Evolutionary conservation across 345 rosid genomes (phyloP).

Genomic region (Citrus australasica): DNA sequence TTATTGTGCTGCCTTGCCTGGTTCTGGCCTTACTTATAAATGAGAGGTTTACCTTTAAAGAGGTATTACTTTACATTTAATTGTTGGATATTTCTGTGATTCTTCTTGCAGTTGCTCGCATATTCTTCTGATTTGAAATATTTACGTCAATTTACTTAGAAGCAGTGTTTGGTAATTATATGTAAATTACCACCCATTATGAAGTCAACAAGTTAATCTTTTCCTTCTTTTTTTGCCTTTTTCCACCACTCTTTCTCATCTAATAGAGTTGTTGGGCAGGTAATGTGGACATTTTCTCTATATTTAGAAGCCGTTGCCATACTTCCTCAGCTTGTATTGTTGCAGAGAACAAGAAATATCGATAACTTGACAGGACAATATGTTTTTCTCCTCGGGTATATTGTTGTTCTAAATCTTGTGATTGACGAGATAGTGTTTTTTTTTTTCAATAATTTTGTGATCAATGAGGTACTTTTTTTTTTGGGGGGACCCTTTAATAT

Average conservation of each 20-base stretch:
- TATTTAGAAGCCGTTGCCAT: constrained; percentile 80
- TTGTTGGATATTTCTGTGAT: neutral
- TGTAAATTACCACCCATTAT: neutral
- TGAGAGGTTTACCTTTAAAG: constrained; percentile 52
- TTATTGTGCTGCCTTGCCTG: constrained; percentile 59
- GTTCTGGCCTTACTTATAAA: constrained; percentile 63
- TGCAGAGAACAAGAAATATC: constrained; percentile 75
- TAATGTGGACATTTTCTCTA: constrained; percentile 68
- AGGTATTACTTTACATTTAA: constrained; percentile 36
- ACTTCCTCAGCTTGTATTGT: constrained; percentile 72
- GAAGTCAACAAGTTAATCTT: neutral
- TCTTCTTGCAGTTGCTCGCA: neutral
- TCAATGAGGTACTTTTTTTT: neutral
- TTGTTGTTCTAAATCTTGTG: neutral
- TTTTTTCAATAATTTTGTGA: neutral
- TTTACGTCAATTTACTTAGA: neutral
- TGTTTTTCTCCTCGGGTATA: constrained; percentile 81
- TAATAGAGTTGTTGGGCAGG: constrained; percentile 32
- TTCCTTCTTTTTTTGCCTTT: neutral
- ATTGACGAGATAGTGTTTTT: neutral
- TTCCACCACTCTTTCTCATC: neutral
- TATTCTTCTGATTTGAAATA: neutral
- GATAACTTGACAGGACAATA: constrained; percentile 86
- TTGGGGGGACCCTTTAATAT: neutral
- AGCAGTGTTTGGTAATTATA: neutral